Base-by-base conservation (phyloP, 1,139 yeast genomes). In the Pichia terricola region DNA sequence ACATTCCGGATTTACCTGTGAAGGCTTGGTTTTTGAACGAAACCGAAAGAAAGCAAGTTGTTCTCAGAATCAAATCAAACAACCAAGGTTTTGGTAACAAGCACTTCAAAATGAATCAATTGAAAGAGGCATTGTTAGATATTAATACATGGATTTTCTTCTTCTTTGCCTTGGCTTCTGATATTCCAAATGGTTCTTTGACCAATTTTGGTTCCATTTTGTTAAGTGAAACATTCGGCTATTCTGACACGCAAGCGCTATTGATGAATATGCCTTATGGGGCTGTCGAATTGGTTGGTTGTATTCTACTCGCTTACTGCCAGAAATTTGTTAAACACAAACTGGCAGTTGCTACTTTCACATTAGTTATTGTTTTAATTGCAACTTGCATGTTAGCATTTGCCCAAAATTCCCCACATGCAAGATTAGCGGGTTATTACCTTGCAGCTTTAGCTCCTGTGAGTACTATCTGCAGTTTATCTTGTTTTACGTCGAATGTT, bases 331-430 rank as follows among this genome's bases (percentile, higher is more conserved):
- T 60, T 47, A 56, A 59, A 43, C 64, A 68, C 43, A 65, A 74
- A 50, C 49, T 75, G 51, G 55, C 65, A 6, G 64, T 73, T 63
- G 73, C 77, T n/a, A 53, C 68, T 16, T 44, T 67, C 30, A 67
- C 72, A 4, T 66, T 67, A 35, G 51, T 56, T 5, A 40, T 75
- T 10, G 61, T 67, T 27, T 49, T 71, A n/a, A 54, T 65, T 30
- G 70, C 72, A 3, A 59, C 67, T 41, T 68, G 75, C 53, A 56
- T 77, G 67, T 59, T 77, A 40, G 79, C 75, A 0, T 77, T 73
- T 58, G 70, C 71, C 31, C 38, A 50, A 0, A 46, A 53, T 7
- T 48, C 59, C 25, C 62, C 61, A 25, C 53, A 59, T 4, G 70
- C 67, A 4, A 61, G 66, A 53, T 56, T 73, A 44, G 72, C 75